Percentiles rank a stretch among this genome's conserved stretches.
Evolutionary conservation across 148 eudicot species (phyloP).

Genomic region (Camellia sinensis): DNA sequence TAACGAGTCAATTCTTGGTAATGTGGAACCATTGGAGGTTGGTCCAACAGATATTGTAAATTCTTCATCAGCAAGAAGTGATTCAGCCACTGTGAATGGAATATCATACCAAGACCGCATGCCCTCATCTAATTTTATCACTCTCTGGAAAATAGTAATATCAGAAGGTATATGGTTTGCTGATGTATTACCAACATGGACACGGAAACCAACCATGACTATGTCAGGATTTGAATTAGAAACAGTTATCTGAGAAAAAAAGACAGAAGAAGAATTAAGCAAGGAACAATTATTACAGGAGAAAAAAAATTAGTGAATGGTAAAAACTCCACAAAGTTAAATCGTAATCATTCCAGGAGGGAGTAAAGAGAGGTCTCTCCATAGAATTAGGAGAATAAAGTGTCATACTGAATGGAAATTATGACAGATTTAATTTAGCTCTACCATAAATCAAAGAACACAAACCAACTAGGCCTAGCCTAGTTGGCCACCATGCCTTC

Average conservation of each 20-base stretch:
- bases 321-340: background rate
- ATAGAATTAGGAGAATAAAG: background rate
- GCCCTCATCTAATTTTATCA: slow-evolving; percentile 88
- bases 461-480: too few species aligned
- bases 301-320: background rate
- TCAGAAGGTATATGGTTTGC: slow-evolving; percentile 92
- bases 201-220: slow-evolving; percentile 96
- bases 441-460: background rate
- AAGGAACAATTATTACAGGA: background rate
- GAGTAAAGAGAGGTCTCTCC: background rate
- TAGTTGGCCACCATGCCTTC: too few species aligned
- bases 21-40: slow-evolving; percentile 71
- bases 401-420: background rate
- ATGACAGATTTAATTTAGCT: background rate
- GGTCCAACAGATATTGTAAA: slow-evolving; percentile 70
- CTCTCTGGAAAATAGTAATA: slow-evolving; percentile 83
- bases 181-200: slow-evolving; percentile 90
- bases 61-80: slow-evolving; percentile 98
- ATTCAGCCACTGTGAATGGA: slow-evolving; percentile 95
- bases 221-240: slow-evolving; percentile 93
- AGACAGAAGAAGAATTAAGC: slow-evolving; percentile 5
- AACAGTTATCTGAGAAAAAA: slow-evolving; percentile 60
- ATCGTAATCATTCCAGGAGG: background rate
- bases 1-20: slow-evolving; percentile 84
- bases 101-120: slow-evolving; percentile 99